phyloP scores from a whole-genome alignment of 805 yeast genomes.

The Sugiyamaella chiloensis region DNA sequence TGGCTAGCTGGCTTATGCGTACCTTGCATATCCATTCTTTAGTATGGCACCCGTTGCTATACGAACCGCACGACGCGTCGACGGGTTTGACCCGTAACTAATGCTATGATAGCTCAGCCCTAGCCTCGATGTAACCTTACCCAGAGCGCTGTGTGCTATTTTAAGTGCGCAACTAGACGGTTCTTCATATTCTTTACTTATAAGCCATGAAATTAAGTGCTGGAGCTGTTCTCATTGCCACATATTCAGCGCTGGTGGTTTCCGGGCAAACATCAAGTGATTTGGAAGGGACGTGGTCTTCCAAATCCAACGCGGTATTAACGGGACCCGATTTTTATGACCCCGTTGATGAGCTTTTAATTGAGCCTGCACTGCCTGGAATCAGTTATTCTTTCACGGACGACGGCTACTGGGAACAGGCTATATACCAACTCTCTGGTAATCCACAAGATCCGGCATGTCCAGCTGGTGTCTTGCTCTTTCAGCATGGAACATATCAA shows the following conservation, averaged over 20 bases:
- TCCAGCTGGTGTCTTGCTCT: slow-evolving; percentile 76
- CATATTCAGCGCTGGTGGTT: not conserved
- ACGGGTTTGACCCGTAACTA: too few relatives aligned
- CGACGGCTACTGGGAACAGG: slow-evolving; percentile 91
- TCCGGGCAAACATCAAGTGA: slow-evolving; percentile 17
- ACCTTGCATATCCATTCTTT: too few relatives aligned
- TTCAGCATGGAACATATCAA: slow-evolving; percentile 84
- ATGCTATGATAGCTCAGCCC: too few relatives aligned
- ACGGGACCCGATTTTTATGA: slow-evolving; percentile 96
- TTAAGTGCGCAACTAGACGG: too few relatives aligned
- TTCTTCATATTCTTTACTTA: too few relatives aligned
- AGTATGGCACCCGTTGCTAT: too few relatives aligned
- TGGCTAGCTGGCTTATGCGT: too few relatives aligned
- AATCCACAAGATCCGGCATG: slow-evolving; percentile 76
- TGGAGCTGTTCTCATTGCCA: not conserved
- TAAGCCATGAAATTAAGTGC: too few relatives aligned
- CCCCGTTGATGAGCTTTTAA: slow-evolving; percentile 89
- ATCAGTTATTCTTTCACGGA: slow-evolving; percentile 87
- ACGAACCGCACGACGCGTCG: too few relatives aligned
- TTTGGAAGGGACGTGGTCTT: slow-evolving; percentile 89
- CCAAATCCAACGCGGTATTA: slow-evolving; percentile 89
- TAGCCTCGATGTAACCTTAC: too few relatives aligned
- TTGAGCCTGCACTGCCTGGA: slow-evolving; percentile 96
- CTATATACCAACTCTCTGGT: slow-evolving; percentile 74
- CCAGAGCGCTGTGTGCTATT: too few relatives aligned